phyloP scores from a whole-genome alignment of 352 stramenopile species.

The Albugo laibachii region DNA sequence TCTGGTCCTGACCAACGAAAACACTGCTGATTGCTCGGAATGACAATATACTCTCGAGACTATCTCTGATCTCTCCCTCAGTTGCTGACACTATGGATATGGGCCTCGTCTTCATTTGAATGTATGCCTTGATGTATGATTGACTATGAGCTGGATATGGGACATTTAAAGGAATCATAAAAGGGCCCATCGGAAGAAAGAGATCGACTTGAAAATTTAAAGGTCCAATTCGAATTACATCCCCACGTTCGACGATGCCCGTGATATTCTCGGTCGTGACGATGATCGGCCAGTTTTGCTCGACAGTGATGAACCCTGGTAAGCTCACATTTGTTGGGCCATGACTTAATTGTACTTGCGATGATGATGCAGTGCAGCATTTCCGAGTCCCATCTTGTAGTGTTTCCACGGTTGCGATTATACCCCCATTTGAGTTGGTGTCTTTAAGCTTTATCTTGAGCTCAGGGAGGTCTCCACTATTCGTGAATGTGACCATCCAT shows the following conservation, averaged over 20 bases:
- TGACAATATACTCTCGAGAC: no score
- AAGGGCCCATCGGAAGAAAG: constrained; percentile 10
- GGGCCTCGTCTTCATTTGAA: neutral
- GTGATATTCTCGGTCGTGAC: constrained; percentile 9
- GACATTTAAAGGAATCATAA: constrained; percentile 5
- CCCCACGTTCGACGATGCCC: constrained; percentile 4
- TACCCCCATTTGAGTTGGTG: constrained; percentile 6
- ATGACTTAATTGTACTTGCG: constrained; percentile 2
- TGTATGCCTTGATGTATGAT: constrained; percentile 2
- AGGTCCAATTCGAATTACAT: constrained; percentile 6
- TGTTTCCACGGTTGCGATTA: neutral
- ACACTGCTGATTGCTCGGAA: no score
- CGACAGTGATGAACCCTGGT: constrained; percentile 7
- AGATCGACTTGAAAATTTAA: constrained; percentile 6
- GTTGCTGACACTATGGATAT: constrained; percentile 1
- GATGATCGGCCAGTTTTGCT: constrained; percentile 10
- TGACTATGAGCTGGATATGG: constrained; percentile 3
- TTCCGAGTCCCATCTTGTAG: constrained; percentile 2
- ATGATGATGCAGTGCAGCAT: constrained; percentile 4
- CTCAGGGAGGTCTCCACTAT: constrained; percentile 8
- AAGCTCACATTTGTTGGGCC: constrained; percentile 1
- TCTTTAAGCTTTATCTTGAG: constrained; percentile 7
- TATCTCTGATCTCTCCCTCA: no score
- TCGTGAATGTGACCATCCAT: constrained; percentile 13
- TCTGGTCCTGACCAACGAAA: neutral